Evolutionary conservation across 2,329 filamentous ascomycete genomes (phyloP), one percentile per base, ranked within the genome.

Genomic region (Rasamsonia emersonii): DNA sequence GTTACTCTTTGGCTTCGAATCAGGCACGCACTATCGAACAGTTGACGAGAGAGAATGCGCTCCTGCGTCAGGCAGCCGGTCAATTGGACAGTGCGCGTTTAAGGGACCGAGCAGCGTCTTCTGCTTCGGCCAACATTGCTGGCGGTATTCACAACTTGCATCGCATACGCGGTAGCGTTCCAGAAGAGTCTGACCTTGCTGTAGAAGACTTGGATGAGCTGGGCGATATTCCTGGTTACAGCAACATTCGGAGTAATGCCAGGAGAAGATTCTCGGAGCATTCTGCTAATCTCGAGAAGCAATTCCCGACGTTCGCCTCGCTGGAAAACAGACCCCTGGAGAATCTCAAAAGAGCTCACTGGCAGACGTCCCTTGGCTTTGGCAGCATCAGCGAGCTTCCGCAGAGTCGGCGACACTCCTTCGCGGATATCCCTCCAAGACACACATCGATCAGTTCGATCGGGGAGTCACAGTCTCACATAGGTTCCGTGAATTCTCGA

Each of bases 321-420:
- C 40, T 59, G 18, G 64, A 68, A 33, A 62, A 64, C 33, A 59
- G 62, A 33, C 51, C 54, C 8, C 42, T 67, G 10, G 65, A 68
- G 9, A 64, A 55, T 44, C 50, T 63, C 28, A 60, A 61, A 34
- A 65, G 64, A 45, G 61, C 58, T 25, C 64, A 69, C 34, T 70
- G 66, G 66, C 65, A 68, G 39, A 68, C 64, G 10, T 65, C 64
- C 3, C 58, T 68, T 17, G 65, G 63, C 9, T 69, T 69, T 44
- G 61, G 63, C 16, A 52, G 62, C 33, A 50, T 64, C 25, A 46
- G 54, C 19, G 65, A 68, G 38, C 50, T 61, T 15, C 58, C 66
- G 18, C 65, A 69, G 41, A 69, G 66, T 40, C 62, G 66, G 21
- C 63, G 66, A 13, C 66, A 70, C 44, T 69, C 66, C 10, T 68